Evolutionary conservation across 768 basidiomycete species (phyloP).

Genomic region (Tulasnella sp.): DNA sequence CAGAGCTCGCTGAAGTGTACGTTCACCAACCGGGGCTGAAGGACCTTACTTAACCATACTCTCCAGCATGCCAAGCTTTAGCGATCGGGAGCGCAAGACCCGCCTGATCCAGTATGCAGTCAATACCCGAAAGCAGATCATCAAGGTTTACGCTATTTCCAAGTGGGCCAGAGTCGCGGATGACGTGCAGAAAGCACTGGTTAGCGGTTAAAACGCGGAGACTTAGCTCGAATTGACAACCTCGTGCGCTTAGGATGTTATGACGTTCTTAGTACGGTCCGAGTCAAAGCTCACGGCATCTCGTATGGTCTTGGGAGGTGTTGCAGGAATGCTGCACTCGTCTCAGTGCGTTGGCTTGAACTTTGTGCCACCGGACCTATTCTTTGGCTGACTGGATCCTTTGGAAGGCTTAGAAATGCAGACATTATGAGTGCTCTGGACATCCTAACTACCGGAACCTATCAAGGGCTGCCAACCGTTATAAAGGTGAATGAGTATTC

Average conservation of each 20-base stretch:
- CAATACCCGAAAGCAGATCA: slow-evolving; percentile 84
- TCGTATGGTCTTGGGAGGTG: background rate
- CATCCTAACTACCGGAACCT: slow-evolving; percentile 82
- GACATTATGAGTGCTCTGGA: slow-evolving; percentile 89
- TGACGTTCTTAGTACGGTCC: slow-evolving; percentile 16
- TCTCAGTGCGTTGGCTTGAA: background rate
- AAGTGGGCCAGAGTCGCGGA: slow-evolving; percentile 85
- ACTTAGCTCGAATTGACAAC: background rate
- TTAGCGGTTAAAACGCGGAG: background rate
- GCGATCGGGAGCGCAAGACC: slow-evolving; percentile 73
- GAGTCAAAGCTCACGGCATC: background rate
- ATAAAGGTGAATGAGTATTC: slow-evolving; percentile 58
- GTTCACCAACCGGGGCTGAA: slow-evolving; percentile 33
- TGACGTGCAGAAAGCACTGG: slow-evolving; percentile 86
- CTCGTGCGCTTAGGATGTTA: slow-evolving; percentile 3
- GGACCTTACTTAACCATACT: slow-evolving; percentile 20
- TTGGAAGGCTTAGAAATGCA: slow-evolving; percentile 76
- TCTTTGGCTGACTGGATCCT: background rate
- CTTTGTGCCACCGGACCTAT: background rate
- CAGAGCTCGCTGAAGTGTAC: slow-evolving; percentile 83
- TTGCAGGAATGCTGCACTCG: background rate
- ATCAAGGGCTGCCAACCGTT: slow-evolving; percentile 71
- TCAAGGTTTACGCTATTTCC: slow-evolving; percentile 79
- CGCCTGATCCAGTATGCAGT: slow-evolving; percentile 85
- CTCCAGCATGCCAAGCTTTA: slow-evolving; percentile 72